These are phyloP conservation scores for Eucalyptus melliodora DNA, from an alignment of 345 rosid genomes.

Conservation along the genomic window DNA sequence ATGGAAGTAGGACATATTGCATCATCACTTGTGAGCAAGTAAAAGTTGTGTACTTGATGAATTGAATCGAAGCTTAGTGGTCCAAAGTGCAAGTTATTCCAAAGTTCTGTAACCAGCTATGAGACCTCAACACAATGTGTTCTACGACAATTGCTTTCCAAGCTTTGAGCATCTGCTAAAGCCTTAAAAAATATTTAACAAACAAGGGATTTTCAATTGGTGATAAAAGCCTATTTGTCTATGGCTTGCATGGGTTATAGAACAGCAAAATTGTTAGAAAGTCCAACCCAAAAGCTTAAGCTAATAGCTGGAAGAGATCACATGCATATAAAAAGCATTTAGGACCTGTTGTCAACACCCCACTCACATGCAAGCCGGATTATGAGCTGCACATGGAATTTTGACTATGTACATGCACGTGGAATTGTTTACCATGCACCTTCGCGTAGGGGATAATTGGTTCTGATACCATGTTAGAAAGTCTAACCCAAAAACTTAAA, in stretches of 20 bases:
- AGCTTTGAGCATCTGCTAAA: background rate
- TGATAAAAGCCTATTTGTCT: background rate
- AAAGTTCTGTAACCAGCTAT: background rate
- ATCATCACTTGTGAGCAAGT: background rate
- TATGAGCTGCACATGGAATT: no score
- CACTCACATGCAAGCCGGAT: no score
- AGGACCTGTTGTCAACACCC: no score
- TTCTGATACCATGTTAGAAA: no score
- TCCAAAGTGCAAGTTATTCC: background rate
- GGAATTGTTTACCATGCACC: no score
- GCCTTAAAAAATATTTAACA: background rate
- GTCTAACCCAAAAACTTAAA: no score
- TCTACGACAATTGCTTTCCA: background rate
- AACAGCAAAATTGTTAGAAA: background rate
- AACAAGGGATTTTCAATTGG: background rate
- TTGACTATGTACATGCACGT: no score
- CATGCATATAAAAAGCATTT: no score
- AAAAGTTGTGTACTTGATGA: background rate
- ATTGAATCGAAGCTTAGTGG: background rate
- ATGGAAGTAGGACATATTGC: background rate
- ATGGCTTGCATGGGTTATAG: background rate
- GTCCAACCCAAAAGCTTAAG: no score
- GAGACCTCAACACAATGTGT: background rate
- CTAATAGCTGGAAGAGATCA: no score
- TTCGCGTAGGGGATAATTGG: no score